Evolutionary conservation across 768 basidiomycete species (phyloP).

Genomic region (Boletus vinaceobasis): DNA sequence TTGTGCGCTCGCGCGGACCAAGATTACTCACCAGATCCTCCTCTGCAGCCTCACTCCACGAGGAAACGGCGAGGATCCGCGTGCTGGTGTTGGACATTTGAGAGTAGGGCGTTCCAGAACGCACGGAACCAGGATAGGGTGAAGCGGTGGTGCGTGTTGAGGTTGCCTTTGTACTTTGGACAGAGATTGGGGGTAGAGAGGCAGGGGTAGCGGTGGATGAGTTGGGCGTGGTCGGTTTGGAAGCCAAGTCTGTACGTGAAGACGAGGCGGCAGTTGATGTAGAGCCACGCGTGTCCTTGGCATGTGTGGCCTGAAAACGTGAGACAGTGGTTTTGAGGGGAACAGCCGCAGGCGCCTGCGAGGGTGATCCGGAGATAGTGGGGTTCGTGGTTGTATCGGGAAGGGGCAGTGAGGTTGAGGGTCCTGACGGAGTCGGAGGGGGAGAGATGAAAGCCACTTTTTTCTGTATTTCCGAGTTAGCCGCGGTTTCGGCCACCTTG

Average conservation of each 20-base stretch:
- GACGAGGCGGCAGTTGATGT: conserved; percentile 56
- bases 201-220: conserved; percentile 54
- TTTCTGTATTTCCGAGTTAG: conserved; percentile 57
- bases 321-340: conserved; percentile 64
- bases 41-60: conserved; percentile 94
- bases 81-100: conserved; percentile 70
- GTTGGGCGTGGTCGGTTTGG: conserved; percentile 41
- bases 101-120: conserved; percentile 80
- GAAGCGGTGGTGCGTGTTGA: conserved; percentile 61
- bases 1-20: conserved; percentile 89
- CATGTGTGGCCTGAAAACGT: conserved; percentile 72
- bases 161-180: conserved; percentile 51
- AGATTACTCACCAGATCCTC: conserved; percentile 91
- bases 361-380: conserved; percentile 30
- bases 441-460: conserved; percentile 88
- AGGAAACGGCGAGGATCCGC: conserved; percentile 70
- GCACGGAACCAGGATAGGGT: conserved; percentile 69
- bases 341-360: conserved; percentile 28
- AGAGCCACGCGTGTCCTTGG: conserved; percentile 64
- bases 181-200: conserved; percentile 54
- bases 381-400: conserved; percentile 43
- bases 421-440: conserved; percentile 61
- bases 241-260: conserved; percentile 60
- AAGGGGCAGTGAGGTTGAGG: conserved; percentile 46
- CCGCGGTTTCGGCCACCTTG: conserved; percentile 35